Conservation (phyloP, 2,329 filamentous ascomycete species). For the Epichloe amarillans region DNA sequence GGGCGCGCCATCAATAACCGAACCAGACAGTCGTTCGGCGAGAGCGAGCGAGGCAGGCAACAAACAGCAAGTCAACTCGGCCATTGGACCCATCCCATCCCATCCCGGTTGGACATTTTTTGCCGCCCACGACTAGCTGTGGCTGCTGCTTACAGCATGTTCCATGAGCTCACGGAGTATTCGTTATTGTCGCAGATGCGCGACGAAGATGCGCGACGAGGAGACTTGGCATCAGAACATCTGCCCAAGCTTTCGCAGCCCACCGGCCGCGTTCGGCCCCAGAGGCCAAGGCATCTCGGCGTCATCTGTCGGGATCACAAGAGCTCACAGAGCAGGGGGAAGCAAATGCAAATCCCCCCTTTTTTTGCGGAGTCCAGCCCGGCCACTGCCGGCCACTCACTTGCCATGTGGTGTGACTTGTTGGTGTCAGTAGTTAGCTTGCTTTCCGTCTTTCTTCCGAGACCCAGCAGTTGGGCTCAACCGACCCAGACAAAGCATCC, state of each 20-base stretch:
- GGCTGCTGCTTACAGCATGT: background rate
- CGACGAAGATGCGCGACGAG: too few species aligned
- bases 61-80: too few species aligned
- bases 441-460: background rate
- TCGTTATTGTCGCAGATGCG: too few species aligned
- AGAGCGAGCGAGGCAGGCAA: too few species aligned
- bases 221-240: background rate
- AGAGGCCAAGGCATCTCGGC: conserved; percentile 2
- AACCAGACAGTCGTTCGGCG: background rate
- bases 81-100: background rate
- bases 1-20: background rate
- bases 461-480: background rate
- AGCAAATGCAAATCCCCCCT: background rate
- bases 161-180: background rate
- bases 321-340: background rate
- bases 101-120: background rate
- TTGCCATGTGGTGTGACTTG: background rate
- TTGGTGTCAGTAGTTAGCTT: background rate
- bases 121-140: background rate
- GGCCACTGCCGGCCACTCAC: background rate
- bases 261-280: conserved; percentile 3
- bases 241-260: background rate
- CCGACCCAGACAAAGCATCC: conserved; percentile 2
- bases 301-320: background rate
- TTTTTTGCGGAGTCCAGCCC: too few species aligned